Evolutionary conservation across 1,139 yeast genomes (phyloP).

Genomic region (Kodamaea suecica): DNA sequence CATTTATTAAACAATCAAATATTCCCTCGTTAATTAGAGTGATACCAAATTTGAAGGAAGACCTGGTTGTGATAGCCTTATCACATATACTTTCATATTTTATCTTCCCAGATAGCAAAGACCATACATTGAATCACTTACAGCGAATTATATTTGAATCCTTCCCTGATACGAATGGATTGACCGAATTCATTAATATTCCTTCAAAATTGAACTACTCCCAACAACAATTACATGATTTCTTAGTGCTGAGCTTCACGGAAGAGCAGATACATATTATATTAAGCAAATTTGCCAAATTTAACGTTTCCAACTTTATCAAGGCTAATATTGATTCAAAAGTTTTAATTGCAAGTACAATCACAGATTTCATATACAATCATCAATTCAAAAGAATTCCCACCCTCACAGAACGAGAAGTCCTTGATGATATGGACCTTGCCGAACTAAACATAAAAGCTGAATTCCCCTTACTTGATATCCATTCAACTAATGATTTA

Average conservation of each 20-base stretch:
- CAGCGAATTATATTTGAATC: conserved; percentile 2
- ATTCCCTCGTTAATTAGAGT: background rate
- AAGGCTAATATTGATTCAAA: background rate
- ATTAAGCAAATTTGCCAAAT: conserved; percentile 1
- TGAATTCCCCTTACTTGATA: conserved; percentile 2
- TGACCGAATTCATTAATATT: conserved; percentile 5
- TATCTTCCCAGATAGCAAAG: background rate
- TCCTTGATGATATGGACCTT: conserved; percentile 1
- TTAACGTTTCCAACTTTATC: background rate
- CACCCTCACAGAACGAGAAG: conserved; percentile 4
- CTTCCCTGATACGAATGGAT: conserved; percentile 1
- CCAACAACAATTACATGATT: conserved; percentile 2
- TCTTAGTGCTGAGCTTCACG: conserved; percentile 4
- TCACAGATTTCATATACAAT: conserved; percentile 3
- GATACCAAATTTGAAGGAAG: background rate
- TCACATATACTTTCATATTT: conserved; percentile 1
- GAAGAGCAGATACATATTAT: conserved; percentile 4
- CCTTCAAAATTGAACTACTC: conserved; percentile 5
- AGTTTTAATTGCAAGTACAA: conserved; percentile 1
- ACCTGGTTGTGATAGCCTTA: background rate
- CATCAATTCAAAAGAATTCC: conserved; percentile 2
- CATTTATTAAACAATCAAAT: conserved; percentile 1
- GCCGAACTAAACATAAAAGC: background rate
- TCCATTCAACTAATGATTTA: background rate
- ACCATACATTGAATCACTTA: conserved; percentile 2